phyloP scores from a whole-genome alignment of 371 early-diverging fungal genomes.

The Enterocytospora artemiae region DNA sequence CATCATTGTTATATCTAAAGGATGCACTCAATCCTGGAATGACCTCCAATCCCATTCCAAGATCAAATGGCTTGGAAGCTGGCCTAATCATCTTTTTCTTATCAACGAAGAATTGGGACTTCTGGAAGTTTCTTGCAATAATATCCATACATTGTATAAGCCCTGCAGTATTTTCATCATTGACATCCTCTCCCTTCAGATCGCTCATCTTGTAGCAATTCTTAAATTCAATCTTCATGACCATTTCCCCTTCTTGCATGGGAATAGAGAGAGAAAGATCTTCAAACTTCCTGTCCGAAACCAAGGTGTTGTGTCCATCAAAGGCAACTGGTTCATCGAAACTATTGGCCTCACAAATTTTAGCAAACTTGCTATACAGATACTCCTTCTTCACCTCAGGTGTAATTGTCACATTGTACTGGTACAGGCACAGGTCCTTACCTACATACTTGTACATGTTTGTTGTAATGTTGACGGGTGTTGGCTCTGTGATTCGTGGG shows the following conservation, averaged over 20 bases:
- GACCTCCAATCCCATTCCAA: slow-evolving; percentile 39
- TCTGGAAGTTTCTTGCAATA: slow-evolving; percentile 22
- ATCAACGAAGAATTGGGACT: slow-evolving; percentile 3
- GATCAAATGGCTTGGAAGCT: neutral
- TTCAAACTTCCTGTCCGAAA: slow-evolving; percentile 18
- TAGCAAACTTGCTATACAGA: slow-evolving; percentile 1
- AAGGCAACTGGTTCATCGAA: slow-evolving; percentile 8
- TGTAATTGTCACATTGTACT: slow-evolving; percentile 24
- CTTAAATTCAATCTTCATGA: slow-evolving; percentile 15
- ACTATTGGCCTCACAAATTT: neutral
- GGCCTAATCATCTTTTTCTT: slow-evolving; percentile 22
- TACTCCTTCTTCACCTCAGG: slow-evolving; percentile 34
- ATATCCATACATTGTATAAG: slow-evolving; percentile 31
- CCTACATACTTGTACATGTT: slow-evolving; percentile 33
- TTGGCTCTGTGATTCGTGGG: slow-evolving; percentile 12
- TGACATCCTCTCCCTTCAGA: neutral
- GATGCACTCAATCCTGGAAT: slow-evolving; percentile 29
- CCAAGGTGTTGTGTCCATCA: slow-evolving; percentile 33
- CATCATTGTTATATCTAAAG: slow-evolving; percentile 23
- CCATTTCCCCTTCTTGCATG: slow-evolving; percentile 3
- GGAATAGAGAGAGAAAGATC: slow-evolving; percentile 12
- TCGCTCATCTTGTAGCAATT: slow-evolving; percentile 12
- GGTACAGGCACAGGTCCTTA: neutral
- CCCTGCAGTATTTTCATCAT: slow-evolving; percentile 2
- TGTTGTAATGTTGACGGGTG: neutral